phyloP scores from a whole-genome alignment of 2,329 filamentous ascomycete genomes.

The Venturiaceae sp. region DNA sequence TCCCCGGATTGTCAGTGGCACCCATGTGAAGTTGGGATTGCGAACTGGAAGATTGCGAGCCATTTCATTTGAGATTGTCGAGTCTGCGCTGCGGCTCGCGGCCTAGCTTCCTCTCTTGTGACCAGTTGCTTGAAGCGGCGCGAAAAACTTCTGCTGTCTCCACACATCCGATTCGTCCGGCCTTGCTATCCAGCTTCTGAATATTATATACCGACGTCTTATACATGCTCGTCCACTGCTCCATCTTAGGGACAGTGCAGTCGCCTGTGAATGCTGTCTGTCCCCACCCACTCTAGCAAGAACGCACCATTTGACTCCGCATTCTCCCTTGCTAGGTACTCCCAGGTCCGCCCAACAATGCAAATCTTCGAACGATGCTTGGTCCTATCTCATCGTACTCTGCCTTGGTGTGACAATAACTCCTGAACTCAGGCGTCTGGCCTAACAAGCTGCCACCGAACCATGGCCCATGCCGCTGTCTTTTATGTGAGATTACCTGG shows the following conservation, averaged over 20 bases:
- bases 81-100: not conserved
- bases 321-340: conserved; percentile 44
- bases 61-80: conserved; percentile 1
- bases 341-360: conserved; percentile 83
- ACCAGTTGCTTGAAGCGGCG: not conserved
- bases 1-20: not conserved
- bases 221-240: not conserved
- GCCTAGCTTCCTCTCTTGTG: not conserved
- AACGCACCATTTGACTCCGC: not conserved
- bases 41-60: not conserved
- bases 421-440: conserved; percentile 96
- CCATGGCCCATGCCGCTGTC: conserved; percentile 95
- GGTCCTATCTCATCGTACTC: conserved; percentile 89
- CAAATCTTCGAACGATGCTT: conserved; percentile 90
- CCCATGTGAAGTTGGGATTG: not conserved
- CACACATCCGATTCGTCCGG: not conserved
- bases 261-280: not conserved
- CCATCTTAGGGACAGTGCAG: not conserved
- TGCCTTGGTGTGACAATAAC: conserved; percentile 79
- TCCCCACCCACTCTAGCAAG: not conserved
- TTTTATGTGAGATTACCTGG: conserved; percentile 93
- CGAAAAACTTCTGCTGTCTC: not conserved
- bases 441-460: conserved; percentile 94
- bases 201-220: not conserved
- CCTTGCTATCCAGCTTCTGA: not conserved